Evolutionary conservation across 495 filamentous ascomycete genomes (phyloP).

Genomic region (Penicillium cinerascens): DNA sequence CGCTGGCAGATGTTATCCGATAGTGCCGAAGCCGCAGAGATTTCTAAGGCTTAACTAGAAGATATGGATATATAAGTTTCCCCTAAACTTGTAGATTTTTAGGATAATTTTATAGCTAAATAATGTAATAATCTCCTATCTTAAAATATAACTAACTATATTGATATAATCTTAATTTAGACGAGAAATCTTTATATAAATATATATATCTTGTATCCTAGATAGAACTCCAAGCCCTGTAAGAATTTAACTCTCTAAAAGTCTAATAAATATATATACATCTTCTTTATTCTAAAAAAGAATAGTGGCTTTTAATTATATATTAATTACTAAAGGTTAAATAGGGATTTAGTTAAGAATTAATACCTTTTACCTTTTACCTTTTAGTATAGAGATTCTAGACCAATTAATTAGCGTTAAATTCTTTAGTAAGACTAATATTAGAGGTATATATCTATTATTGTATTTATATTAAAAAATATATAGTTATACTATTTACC

Average conservation of each 20-base stretch:
- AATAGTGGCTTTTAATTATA: not conserved
- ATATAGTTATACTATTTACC: not conserved
- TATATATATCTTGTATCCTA: not conserved
- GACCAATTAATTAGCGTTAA: not conserved
- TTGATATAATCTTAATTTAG: not conserved
- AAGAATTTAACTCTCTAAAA: not conserved
- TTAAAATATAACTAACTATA: too few relatives aligned
- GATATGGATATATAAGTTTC: not conserved
- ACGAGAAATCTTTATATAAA: not conserved
- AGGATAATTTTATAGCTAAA: too few relatives aligned
- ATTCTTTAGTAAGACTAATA: slow-evolving; percentile 1
- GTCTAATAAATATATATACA: too few relatives aligned
- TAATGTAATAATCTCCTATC: too few relatives aligned
- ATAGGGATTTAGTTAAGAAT: not conserved
- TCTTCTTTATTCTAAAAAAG: too few relatives aligned
- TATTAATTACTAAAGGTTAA: not conserved
- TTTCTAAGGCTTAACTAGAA: too few relatives aligned
- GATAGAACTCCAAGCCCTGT: not conserved
- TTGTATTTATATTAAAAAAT: not conserved
- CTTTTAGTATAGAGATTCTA: not conserved
- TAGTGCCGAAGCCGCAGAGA: too few relatives aligned
- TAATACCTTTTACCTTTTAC: not conserved
- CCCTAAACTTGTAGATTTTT: not conserved
- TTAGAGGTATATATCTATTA: not conserved
- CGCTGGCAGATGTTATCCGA: too few relatives aligned